Conservation (phyloP, 2,329 filamentous ascomycete species). For the Colletotrichum sublineola region DNA sequence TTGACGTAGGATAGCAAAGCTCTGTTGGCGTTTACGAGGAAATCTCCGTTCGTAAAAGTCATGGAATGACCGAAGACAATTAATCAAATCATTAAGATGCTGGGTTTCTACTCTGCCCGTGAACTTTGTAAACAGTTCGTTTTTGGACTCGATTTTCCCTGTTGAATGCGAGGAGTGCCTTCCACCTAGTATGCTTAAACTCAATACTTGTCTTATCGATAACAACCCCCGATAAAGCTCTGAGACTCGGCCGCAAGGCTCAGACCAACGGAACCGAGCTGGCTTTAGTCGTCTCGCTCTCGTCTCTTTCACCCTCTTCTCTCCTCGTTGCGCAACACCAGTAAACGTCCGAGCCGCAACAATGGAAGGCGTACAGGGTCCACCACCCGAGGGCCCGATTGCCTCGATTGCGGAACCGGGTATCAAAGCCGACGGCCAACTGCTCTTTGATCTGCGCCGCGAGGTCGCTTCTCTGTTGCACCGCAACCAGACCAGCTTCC, state of each 20-base stretch:
- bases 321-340: conserved; percentile 36
- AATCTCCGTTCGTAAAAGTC: conserved; percentile 35
- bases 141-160: background rate
- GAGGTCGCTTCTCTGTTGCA: conserved; percentile 84
- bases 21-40: conserved; percentile 41
- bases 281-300: background rate
- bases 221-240: conserved; percentile 39
- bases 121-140: background rate
- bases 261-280: conserved; percentile 10
- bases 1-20: conserved; percentile 29
- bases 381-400: conserved; percentile 54
- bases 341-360: conserved; percentile 19
- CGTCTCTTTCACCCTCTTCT: conserved; percentile 2
- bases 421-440: conserved; percentile 72
- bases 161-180: background rate
- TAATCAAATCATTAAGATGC: conserved; percentile 28
- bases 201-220: conserved; percentile 21
- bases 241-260: conserved; percentile 40
- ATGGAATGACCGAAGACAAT: conserved; percentile 14
- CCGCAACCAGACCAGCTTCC: conserved; percentile 78
- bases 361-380: conserved; percentile 43
- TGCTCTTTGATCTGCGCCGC: conserved; percentile 73
- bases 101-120: background rate
- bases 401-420: conserved; percentile 72
- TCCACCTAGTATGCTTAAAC: background rate